Percentiles rank a stretch among this genome's conserved stretches.
These are phyloP conservation scores for Heliocybe sulcata DNA, from an alignment of 1,284 basidiomycete genomes.

Conservation along the genomic window DNA sequence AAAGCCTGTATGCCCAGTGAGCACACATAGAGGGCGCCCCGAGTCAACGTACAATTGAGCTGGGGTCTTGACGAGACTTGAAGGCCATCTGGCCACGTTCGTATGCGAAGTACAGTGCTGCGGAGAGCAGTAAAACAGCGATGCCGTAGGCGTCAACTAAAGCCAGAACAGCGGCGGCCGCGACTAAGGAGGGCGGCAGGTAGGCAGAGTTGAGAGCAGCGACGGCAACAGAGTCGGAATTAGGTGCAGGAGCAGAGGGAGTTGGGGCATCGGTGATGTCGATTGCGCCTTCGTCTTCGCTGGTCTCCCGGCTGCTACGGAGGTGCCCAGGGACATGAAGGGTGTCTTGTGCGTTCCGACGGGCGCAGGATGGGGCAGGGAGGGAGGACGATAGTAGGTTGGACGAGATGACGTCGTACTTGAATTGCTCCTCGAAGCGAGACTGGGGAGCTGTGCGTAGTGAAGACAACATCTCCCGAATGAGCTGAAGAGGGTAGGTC, in stretches of 20 bases:
- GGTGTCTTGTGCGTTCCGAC: constrained; percentile 20
- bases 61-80: constrained; percentile 23
- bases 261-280: not conserved
- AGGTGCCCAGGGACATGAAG: constrained; percentile 40
- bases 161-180: not conserved
- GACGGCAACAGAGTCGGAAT: not conserved
- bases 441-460: constrained; percentile 16
- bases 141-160: not conserved
- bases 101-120: not conserved
- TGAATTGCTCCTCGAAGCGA: constrained; percentile 69
- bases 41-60: constrained; percentile 18
- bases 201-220: not conserved
- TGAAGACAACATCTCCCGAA: constrained; percentile 19
- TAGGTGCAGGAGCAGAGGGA: not conserved
- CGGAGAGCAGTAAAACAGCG: not conserved
- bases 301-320: not conserved
- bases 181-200: not conserved
- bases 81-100: not conserved
- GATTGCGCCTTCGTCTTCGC: not conserved
- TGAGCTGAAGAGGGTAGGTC: no score
- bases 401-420: constrained; percentile 80
- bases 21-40: not conserved
- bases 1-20: constrained; percentile 37
- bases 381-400: constrained; percentile 54
- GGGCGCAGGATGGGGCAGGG: constrained; percentile 19